Percentiles rank a stretch among this genome's conserved stretches.
phyloP scores from a whole-genome alignment of 768 basidiomycete genomes.

The Lentinula lateritia region DNA sequence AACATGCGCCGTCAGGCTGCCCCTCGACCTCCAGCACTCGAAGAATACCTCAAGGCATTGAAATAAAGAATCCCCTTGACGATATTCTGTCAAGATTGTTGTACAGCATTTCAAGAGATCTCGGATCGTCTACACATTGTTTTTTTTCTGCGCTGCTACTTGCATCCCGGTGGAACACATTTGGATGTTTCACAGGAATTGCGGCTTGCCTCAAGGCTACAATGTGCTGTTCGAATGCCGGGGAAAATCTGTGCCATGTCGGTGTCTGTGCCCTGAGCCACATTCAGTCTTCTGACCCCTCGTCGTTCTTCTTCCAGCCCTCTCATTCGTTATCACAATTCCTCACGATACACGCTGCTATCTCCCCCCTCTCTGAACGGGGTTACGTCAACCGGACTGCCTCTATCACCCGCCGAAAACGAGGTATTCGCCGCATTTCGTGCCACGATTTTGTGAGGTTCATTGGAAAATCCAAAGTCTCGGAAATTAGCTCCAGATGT shows the following conservation, averaged over 20 bases:
- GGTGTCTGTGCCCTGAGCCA: constrained; percentile 3
- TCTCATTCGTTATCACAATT: not conserved
- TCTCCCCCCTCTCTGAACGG: not conserved
- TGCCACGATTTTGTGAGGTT: not conserved
- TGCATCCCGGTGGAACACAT: not conserved
- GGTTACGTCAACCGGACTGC: constrained; percentile 6
- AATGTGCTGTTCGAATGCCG: constrained; percentile 4
- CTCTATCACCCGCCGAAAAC: not conserved
- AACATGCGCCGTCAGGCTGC: not conserved
- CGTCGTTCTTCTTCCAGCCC: not conserved
- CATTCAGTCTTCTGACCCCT: constrained; percentile 2
- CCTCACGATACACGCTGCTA: constrained; percentile 2
- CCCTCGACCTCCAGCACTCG: not conserved
- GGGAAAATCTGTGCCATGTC: not conserved
- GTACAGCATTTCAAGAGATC: not conserved
- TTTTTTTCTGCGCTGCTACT: constrained; percentile 1
- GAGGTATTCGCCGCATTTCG: not conserved
- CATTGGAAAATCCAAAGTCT: not conserved
- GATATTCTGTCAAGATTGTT: not conserved
- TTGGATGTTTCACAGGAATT: not conserved
- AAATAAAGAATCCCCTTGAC: not conserved
- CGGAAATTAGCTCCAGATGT: not conserved
- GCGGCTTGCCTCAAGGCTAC: constrained; percentile 5
- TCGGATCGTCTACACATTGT: not conserved
- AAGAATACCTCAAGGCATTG: not conserved